Base-by-base conservation (phyloP, 2,329 filamentous ascomycete genomes). In the Colletotrichum musae region DNA sequence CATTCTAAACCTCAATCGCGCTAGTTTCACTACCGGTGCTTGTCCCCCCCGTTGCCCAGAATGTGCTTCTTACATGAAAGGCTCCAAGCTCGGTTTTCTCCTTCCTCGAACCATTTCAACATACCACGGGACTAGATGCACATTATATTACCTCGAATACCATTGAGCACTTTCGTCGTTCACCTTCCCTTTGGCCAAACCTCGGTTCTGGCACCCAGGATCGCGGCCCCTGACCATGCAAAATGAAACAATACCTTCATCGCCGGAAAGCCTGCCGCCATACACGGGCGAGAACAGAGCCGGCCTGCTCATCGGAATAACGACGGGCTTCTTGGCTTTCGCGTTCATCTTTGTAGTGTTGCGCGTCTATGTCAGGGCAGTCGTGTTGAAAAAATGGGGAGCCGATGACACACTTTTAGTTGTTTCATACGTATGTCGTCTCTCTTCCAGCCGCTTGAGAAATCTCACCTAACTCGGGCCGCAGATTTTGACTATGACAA, bases 351-450 rank as follows among this genome's bases (percentile, higher is more conserved):
- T 70, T 18, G 58, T 68, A 3, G 47, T n/a, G 7, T 32, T 69
- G 18, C 57, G 68, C 15, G 6, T 59, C 1, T 56, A 70, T 36
- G 68, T 68, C 3, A 47, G 68, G 24, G 64, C 64, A n/a, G 5
- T 39, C 1, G 28, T 59, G 7, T 52, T 70, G 24, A 70, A 41
- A 47, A 68, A 54, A 54, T 70, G 64, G 68, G 68, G 68, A 9
- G 18, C 36, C 10, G 68, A 70, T 36, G 68, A 70, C 26, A 43
- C 52, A 6, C 21, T 58, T 13, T 7, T 64, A 4, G 57, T 58
- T 26, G 18, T 70, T 10, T 59, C 68, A 58, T 68, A 21, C 4
- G 64, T 18, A 18, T 10, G 7, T 45, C 39, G 15, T 13, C 21
- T 6, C 0, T 7, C 5, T 26, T 26, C 32, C 32, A 6, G 32